phyloP scores from a whole-genome alignment of 2,329 filamentous ascomycete genomes.

The Trichoderma sp. region DNA sequence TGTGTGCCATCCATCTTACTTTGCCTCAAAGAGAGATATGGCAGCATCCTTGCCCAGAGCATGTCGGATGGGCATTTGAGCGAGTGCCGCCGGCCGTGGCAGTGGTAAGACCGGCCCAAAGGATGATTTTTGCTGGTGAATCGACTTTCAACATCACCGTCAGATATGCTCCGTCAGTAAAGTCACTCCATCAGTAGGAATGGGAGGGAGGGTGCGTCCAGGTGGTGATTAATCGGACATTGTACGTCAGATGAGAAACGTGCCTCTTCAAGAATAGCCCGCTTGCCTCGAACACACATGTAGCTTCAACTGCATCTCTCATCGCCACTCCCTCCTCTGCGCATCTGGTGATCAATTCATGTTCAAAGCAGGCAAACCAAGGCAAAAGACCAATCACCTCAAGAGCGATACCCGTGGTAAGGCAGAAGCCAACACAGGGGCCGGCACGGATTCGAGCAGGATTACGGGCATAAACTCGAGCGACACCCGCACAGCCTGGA shows the following conservation, averaged over 20 bases:
- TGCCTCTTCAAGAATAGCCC: slow-evolving; percentile 63
- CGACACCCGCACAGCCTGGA: slow-evolving; percentile 63
- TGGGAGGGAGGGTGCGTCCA: too few species aligned
- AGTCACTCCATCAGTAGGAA: background rate
- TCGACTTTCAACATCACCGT: slow-evolving; percentile 36
- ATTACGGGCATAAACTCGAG: slow-evolving; percentile 68
- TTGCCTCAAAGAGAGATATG: slow-evolving; percentile 66
- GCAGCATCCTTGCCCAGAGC: slow-evolving; percentile 67
- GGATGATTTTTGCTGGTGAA: slow-evolving; percentile 67
- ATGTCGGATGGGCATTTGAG: slow-evolving; percentile 55
- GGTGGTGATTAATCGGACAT: too few species aligned
- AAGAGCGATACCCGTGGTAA: slow-evolving; percentile 53
- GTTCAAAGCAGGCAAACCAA: slow-evolving; percentile 44
- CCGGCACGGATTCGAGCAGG: slow-evolving; percentile 55
- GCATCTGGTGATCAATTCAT: slow-evolving; percentile 63
- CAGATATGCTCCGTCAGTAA: background rate
- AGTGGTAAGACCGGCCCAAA: slow-evolving; percentile 70
- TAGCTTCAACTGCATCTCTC: slow-evolving; percentile 63
- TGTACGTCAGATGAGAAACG: slow-evolving; percentile 22
- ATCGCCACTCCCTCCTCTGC: slow-evolving; percentile 65
- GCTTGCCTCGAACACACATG: slow-evolving; percentile 65
- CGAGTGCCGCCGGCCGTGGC: slow-evolving; percentile 58
- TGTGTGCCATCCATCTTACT: slow-evolving; percentile 68
- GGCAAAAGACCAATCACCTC: slow-evolving; percentile 57
- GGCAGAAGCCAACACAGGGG: slow-evolving; percentile 50